Percentiles rank a stretch among this genome's conserved stretches.
Evolutionary conservation across 179 eudicot species (phyloP).

Genomic region (Beta corolliflora): DNA sequence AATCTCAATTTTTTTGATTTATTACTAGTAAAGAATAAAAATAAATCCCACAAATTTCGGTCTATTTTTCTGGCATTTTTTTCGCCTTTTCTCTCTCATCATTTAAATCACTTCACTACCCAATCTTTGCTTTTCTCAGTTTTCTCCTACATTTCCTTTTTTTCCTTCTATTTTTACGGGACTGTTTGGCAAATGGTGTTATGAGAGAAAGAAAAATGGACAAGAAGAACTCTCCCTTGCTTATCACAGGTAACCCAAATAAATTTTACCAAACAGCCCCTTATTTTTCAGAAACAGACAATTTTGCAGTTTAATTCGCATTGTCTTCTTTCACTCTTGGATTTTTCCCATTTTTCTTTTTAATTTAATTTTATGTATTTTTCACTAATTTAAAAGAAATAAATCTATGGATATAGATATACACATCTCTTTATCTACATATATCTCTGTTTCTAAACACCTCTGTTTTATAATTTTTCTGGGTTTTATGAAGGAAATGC

Average conservation of each 20-base stretch:
- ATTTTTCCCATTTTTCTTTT: background rate
- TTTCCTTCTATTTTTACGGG: no score
- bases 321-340: background rate
- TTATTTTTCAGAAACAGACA: slow-evolving; percentile 17
- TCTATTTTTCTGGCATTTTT: background rate
- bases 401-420: slow-evolving; percentile 4
- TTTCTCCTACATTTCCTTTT: no score
- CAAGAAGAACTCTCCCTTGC: background rate
- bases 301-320: background rate
- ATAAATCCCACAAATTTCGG: background rate
- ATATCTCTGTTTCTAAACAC: slow-evolving; percentile 14
- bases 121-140: no score
- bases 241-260: slow-evolving; percentile 11
- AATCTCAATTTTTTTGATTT: background rate
- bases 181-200: no score
- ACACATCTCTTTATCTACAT: background rate
- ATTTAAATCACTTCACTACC: no score
- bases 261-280: slow-evolving; percentile 13
- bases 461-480: slow-evolving; percentile 17
- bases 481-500: slow-evolving; percentile 11
- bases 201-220: slow-evolving; percentile 7
- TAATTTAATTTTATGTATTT: background rate
- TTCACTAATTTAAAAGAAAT: background rate
- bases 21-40: background rate
- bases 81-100: background rate